These are phyloP conservation scores for Hygrophoropsis aurantiaca DNA, from an alignment of 768 basidiomycete species.

Conservation along the genomic window DNA sequence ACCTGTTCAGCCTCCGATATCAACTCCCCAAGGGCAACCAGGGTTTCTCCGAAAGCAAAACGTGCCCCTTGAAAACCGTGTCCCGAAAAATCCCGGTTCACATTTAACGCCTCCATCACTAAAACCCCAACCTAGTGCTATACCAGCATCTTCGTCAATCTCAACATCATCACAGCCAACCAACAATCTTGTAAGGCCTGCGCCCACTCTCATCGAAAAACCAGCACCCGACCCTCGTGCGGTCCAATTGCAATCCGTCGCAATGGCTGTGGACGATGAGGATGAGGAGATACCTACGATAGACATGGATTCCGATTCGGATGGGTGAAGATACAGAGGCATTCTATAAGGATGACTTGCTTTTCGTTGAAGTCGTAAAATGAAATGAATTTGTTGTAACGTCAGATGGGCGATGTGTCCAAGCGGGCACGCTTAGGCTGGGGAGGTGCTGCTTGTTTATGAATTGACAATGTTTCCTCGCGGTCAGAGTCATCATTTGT, in stretches of 20 bases:
- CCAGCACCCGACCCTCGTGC: slow-evolving; percentile 7
- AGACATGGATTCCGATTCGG: slow-evolving; percentile 79
- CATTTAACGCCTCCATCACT: too few species aligned
- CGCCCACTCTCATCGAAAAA: too few species aligned
- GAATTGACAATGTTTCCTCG: slow-evolving; percentile 35
- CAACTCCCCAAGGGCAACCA: slow-evolving; percentile 2
- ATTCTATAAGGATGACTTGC: slow-evolving; percentile 1
- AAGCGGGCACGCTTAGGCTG: slow-evolving; percentile 1
- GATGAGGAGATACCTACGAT: slow-evolving; percentile 78
- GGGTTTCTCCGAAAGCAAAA: background rate
- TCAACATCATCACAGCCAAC: too few species aligned
- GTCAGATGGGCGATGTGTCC: background rate
- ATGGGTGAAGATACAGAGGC: slow-evolving; percentile 21
- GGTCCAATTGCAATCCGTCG: background rate
- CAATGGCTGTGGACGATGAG: slow-evolving; percentile 36
- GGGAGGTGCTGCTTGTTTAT: background rate
- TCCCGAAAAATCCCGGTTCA: too few species aligned
- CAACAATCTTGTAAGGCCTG: background rate
- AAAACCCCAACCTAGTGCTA: too few species aligned
- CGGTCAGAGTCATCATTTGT: slow-evolving; percentile 32
- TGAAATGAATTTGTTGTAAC: too few species aligned
- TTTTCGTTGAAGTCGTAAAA: background rate
- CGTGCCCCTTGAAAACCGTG: too few species aligned
- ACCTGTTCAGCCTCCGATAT: background rate
- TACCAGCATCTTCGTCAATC: too few species aligned